Base-by-base conservation (phyloP, 371 early-diverging fungal species). In the Mucor mucedo region DNA sequence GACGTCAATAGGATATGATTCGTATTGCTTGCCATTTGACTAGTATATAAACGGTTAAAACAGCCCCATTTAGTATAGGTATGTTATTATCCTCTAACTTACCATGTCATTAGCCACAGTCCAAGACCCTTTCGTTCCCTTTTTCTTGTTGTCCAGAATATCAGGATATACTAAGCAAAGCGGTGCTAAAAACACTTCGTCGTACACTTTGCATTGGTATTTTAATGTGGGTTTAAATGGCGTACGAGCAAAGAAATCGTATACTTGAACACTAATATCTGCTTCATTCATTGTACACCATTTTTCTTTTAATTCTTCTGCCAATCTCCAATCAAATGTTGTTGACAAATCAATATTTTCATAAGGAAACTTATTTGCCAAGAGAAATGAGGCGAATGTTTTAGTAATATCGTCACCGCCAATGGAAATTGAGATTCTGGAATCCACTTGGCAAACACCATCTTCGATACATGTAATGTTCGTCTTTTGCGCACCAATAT, bases 401-500 rank as follows among this genome's bases (percentile, higher is more conserved):
- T 82, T 75, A 4, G 95, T 92, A 8, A 95, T 87, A 60, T 95
- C 95, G 62, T 95, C 95, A 9, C 93, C 93, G 27, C 95, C 96
- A 56, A 91, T 89, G 41, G 63, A 45, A 49, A 79, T 71, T 2
- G 69, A 65, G 30, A 69, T 61, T 11, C 79, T 80, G 7, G 92
- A 90, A 54, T 91, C 88, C 7, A 86, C 82, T 14, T 90, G 73
- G 62, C 89, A 88, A 16, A 89, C 81, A 14, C 96, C 96, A 44
- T 94, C 93, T 61, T 96, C 96, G 14, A 96, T 87, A 66, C 94
- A 94, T 0, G 88, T 75, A 11, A 95, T 80, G 54, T 84, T 91
- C 13, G 94, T 94, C 39, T 84, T 89, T 66, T 95, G 94, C 1
- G 96, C 95, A 6, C 96, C 96, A 60, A 96, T 89, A 70, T 95